Percentiles rank a stretch among this genome's conserved stretches.
phyloP scores from a whole-genome alignment of 169 alveolate species.

The Plasmodium knowlesi region DNA sequence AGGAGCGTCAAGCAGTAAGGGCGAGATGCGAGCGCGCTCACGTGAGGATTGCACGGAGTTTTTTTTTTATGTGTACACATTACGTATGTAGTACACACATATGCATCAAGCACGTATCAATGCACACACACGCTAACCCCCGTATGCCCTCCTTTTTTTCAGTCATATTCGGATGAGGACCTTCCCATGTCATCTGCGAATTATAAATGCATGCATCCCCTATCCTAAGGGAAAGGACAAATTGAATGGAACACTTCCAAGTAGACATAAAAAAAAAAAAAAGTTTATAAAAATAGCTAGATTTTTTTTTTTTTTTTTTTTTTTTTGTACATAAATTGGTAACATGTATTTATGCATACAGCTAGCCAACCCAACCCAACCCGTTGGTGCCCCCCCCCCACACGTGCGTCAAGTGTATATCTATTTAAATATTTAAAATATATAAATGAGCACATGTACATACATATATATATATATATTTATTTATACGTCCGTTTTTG shows the following conservation, averaged over 20 bases:
- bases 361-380: not conserved
- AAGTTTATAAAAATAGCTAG: not conserved
- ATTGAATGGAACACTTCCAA: not conserved
- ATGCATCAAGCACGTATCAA: not conserved
- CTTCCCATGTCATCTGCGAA: not conserved
- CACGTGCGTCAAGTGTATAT: slow-evolving; percentile 5
- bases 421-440: not conserved
- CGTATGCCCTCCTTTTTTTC: not conserved
- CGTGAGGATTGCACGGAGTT: not conserved
- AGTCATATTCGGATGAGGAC: slow-evolving; percentile 1
- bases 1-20: slow-evolving; percentile 83
- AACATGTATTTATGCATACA: slow-evolving; percentile 14
- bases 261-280: slow-evolving; percentile 2
- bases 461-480: too few relatives aligned
- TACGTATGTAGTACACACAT: not conserved
- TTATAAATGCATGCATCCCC: not conserved
- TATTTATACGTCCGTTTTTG: not conserved
- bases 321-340: slow-evolving; percentile 31
- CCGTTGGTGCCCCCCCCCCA: not conserved
- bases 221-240: not conserved
- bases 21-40: not conserved
- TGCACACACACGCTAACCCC: not conserved
- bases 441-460: not conserved
- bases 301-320: slow-evolving; percentile 22
- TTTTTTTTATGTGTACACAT: not conserved